Base-by-base conservation (phyloP, 1,284 basidiomycete genomes). In the Austroboletus niveus region DNA sequence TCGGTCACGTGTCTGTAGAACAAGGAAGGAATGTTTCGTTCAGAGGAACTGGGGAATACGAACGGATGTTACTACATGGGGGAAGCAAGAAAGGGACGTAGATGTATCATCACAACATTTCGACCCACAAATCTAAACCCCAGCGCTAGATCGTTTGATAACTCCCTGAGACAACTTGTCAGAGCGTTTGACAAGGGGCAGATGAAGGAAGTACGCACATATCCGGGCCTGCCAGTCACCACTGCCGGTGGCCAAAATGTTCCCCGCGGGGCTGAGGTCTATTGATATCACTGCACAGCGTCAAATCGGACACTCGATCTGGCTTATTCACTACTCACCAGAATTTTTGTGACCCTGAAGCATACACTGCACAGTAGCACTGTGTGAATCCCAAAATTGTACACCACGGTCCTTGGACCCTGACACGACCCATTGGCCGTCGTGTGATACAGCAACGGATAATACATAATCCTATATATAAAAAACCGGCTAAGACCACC, bases 291-390 rank as follows among this genome's bases (percentile, higher is more conserved):
- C 92, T 84, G 53, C 46, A 47, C 41, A 53, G 45, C 53, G 42
- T 45, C 30, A 46, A 51, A 48, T 48, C 39, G 62, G 29, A 22
- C 48, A 42, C 24, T 52, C 40, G 29, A 42, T 45, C 35, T 14
- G 4, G 44, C 30, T 20, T 20, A 14, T 40, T 41, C 40, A 48
- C 39, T 7, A 56, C 66, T 27, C 49, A 85, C 79, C 85, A 38
- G 87, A 88, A 67, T 94, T 94, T 71, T 92, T 94, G 71, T 95
- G 92, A 3, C 92, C 92, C 69, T 93, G 90, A 8, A 96, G 73
- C 75, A 92, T 86, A 59, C 91, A 84, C 64, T 94, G 91, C 40
- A 88, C 81, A 57, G 84, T 80, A 2, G 84, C 89, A 7, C 79
- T 82, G 54, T 77, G 76, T 15, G 87, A 81, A 64, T 95, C 89